phyloP scores from a whole-genome alignment of 371 early-diverging fungal genomes.

The Lichtheimia corymbifera region DNA sequence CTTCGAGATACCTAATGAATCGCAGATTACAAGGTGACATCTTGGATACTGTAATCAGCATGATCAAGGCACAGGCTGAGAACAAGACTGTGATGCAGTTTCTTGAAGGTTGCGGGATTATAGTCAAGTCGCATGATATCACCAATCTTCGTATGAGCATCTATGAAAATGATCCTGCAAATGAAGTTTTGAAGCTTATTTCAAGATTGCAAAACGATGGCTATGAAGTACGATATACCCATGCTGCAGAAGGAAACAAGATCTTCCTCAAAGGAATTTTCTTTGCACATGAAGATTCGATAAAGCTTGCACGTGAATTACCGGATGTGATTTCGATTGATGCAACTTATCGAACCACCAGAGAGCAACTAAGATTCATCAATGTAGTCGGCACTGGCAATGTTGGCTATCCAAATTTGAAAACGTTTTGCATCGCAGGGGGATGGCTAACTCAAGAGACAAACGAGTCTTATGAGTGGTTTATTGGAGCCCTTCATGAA shows the following conservation, averaged over 20 bases:
- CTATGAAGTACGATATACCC: background rate
- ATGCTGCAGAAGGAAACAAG: background rate
- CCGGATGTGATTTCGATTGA: too few species aligned
- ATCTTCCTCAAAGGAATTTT: background rate
- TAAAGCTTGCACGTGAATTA: too few species aligned
- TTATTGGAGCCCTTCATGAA: too few species aligned
- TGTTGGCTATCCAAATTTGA: too few species aligned
- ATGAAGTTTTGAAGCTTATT: background rate
- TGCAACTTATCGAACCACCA: too few species aligned
- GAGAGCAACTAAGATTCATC: too few species aligned
- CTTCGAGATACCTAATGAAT: background rate
- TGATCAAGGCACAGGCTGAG: background rate
- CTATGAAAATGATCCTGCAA: background rate
- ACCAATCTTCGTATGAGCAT: background rate
- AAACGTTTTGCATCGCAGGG: too few species aligned
- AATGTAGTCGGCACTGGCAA: too few species aligned
- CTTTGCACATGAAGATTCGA: too few species aligned
- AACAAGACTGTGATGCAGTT: background rate
- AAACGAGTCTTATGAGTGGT: too few species aligned
- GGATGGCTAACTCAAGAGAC: too few species aligned
- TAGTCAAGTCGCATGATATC: background rate
- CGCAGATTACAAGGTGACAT: background rate
- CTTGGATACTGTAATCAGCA: background rate
- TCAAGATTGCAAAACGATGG: background rate
- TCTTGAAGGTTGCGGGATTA: background rate